Evolutionary conservation across 768 basidiomycete genomes (phyloP), one percentile per base, ranked within the genome.

Genomic region (Suillus clintonianus): DNA sequence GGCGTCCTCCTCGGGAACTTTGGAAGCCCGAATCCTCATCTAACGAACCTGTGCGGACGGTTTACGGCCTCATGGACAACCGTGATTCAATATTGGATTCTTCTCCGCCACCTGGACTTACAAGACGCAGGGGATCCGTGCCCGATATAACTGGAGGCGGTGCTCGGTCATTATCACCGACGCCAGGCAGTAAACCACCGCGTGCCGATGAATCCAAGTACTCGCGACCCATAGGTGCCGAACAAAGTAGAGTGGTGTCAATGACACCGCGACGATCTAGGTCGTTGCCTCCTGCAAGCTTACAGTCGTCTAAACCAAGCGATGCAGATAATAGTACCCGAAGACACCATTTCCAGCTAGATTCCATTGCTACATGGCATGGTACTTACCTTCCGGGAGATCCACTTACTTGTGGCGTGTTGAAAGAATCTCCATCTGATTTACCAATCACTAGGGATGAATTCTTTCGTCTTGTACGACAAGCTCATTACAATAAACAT

Each of bases 171-270:
- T n/a, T n/a, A n/a, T n/a, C n/a, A n/a, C 53, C 72, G 59, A 71
- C 74, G 30, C 62, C 67, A 9, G 76, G 69, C 39, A 76, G 71
- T 64, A 72, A 70, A 60, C 71, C 72, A 56, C 24, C 74, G 13
- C 48, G 50, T 55, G 66, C 66, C 32, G 64, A 69, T 4, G 69
- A 74, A 22, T 68, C 65, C 42, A 77, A 67, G 32, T 47, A 60
- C 32, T 67, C 74, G 13, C 58, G 63, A 2, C 74, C 74, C 30
- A 77, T 74, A 62, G 74, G 74, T 39, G 72, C 74, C 39, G 74
- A 76, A 64, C 69, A 76, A n/a, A 70, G 64, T 37, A 51, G 70
- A 10, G 71, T 68, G 3, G 48, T 71, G 24, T 66, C 72, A 14
- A 68, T 67, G 56, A 57, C 62, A 54, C 56, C 71, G 15, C 56